These are phyloP conservation scores for Punica granatum DNA, from an alignment of 345 rosid species.

Conservation along the genomic window DNA sequence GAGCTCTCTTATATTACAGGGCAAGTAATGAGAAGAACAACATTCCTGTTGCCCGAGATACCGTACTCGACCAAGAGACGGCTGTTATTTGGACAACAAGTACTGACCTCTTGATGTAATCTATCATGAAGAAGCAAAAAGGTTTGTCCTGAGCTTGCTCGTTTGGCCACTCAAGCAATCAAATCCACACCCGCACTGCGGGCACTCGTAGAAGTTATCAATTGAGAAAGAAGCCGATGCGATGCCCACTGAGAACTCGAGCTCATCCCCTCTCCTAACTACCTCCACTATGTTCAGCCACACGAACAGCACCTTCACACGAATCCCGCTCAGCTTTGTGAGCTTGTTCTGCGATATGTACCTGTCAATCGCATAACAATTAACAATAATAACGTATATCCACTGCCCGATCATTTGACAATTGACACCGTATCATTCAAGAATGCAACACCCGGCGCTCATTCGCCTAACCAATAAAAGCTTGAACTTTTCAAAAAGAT, in stretches of 20 bases:
- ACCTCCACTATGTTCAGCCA: conserved; percentile 97
- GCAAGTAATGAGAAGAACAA: neutral
- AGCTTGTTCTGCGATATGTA: conserved; percentile 53
- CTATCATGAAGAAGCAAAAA: conserved; percentile 32
- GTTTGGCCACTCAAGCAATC: conserved; percentile 37
- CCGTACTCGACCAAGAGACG: neutral
- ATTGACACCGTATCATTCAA: too few relatives aligned
- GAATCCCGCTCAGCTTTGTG: conserved; percentile 53
- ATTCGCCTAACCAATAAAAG: too few relatives aligned
- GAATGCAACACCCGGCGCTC: too few relatives aligned
- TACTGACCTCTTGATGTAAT: neutral
- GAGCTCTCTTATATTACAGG: neutral
- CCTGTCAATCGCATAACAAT: conserved; percentile 25
- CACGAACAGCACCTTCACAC: conserved; percentile 71
- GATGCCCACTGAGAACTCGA: conserved; percentile 83
- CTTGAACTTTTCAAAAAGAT: neutral
- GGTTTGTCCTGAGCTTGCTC: conserved; percentile 25
- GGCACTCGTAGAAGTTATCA: conserved; percentile 73
- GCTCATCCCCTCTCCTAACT: conserved; percentile 42
- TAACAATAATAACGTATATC: too few relatives aligned
- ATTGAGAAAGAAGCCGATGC: conserved; percentile 72
- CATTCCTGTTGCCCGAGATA: neutral
- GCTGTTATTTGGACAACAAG: neutral
- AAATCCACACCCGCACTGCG: conserved; percentile 95
- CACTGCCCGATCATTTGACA: too few relatives aligned